Evolutionary conservation across 2,329 filamentous ascomycete genomes (phyloP), one percentile per base, ranked within the genome.

Genomic region (Claviceps quebecensis): DNA sequence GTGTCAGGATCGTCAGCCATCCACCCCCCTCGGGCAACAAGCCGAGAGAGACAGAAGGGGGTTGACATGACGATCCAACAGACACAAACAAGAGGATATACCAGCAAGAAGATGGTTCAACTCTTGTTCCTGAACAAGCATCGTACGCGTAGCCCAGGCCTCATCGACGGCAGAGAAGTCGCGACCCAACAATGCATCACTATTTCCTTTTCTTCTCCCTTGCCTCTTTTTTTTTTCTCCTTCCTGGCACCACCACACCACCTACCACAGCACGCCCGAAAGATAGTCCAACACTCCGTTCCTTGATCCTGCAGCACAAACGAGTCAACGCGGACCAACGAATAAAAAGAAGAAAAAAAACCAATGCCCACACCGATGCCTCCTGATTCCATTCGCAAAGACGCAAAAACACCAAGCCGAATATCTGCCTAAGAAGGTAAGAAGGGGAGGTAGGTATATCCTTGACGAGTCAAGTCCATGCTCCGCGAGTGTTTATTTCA

Each of bases 401-500:
- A 45, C 67, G 19, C 34, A 46, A 46, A 34, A 46, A 46, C 62
- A 67, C 67, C 59, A 65, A 63, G 29, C 60, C 61, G 59, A 63
- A 69, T 65, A 67, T 65, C 67, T 66, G 62, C 36, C 22, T 17
- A 67, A 69, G 64, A 58, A 17, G 26, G 26, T 45, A 34, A 34
- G 29, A 34, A 34, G 9, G 9, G 29, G 29, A 11, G 29, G 29
- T 34, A 34, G 29, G 29, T 34, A 69, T 50, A 36, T 45, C 44
- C 36, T 50, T 37, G 61, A 67, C 23, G 66, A 68, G 65, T 67
- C 69, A 69, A 70, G 62, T 64, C 63, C 64, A 64, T 69, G 66
- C 63, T 61, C 72, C 67, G 72, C 68, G 71, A 43, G 40, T 23
- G 2, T 72, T 71, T 63, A 67, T 67, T 62, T 67, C 63, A 66